Evolutionary conservation across 495 filamentous ascomycete species (phyloP).

Genomic region (Cudoniella acicularis): DNA sequence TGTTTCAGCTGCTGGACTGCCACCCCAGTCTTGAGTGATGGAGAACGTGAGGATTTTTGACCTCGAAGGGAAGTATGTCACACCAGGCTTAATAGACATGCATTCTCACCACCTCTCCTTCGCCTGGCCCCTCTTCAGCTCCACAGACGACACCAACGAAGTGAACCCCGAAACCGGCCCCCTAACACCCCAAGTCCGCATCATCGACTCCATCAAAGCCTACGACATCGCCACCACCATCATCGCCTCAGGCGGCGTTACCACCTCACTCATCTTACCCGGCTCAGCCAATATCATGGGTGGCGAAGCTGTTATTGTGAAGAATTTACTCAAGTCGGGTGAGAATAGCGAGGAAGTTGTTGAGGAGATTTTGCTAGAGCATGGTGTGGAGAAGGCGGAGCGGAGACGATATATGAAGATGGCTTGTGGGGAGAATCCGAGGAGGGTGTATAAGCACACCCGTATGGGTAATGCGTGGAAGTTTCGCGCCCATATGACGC

Average conservation of each 20-base stretch:
- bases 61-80: slow-evolving; percentile 55
- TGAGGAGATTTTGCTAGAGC: slow-evolving; percentile 46
- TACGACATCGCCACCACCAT: slow-evolving; percentile 51
- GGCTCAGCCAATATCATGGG: slow-evolving; percentile 65
- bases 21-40: background rate
- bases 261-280: slow-evolving; percentile 60
- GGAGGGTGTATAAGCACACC: slow-evolving; percentile 49
- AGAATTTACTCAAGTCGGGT: slow-evolving; percentile 47
- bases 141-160: slow-evolving; percentile 50
- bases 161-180: slow-evolving; percentile 36
- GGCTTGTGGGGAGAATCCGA: slow-evolving; percentile 66
- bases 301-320: slow-evolving; percentile 61
- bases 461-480: slow-evolving; percentile 59
- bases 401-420: slow-evolving; percentile 61
- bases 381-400: slow-evolving; percentile 34
- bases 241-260: slow-evolving; percentile 67
- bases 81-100: slow-evolving; percentile 64
- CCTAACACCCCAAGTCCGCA: slow-evolving; percentile 56
- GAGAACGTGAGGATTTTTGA: slow-evolving; percentile 34
- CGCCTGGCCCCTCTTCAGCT: slow-evolving; percentile 36
- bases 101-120: slow-evolving; percentile 55
- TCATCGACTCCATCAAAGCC: slow-evolving; percentile 52
- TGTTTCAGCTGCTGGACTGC: slow-evolving; percentile 32
- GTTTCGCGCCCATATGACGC: slow-evolving; percentile 58
- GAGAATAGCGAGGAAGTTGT: slow-evolving; percentile 50